These are phyloP conservation scores for Backusella psychrophila DNA, from an alignment of 192 early-diverging fungal species.

Conservation along the genomic window DNA sequence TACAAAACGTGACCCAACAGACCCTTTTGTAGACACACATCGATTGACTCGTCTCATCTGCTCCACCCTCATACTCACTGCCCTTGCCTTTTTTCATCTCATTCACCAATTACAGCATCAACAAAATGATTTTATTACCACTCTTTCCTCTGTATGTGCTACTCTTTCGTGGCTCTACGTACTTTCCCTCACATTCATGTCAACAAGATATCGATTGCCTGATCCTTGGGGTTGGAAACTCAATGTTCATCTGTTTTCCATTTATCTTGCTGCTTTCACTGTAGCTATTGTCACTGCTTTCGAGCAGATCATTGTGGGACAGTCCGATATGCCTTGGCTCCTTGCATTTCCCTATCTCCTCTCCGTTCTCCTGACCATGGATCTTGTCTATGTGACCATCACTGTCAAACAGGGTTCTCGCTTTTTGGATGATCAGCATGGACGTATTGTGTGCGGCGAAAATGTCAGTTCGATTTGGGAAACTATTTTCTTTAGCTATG, in stretches of 20 bases:
- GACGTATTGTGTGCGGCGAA: not conserved
- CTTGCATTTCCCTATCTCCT: not conserved
- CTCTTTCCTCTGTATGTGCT: not conserved
- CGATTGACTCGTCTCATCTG: conserved; percentile 5
- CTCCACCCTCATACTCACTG: not conserved
- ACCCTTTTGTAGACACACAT: not conserved
- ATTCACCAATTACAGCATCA: not conserved
- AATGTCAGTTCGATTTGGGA: conserved; percentile 29
- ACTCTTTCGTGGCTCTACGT: conserved; percentile 26
- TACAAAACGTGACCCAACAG: not conserved
- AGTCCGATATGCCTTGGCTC: not conserved
- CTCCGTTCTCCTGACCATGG: not conserved
- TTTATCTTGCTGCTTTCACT: not conserved
- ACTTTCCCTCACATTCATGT: conserved; percentile 13
- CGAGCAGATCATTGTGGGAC: not conserved
- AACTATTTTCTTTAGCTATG: conserved; percentile 38
- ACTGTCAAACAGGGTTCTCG: conserved; percentile 16
- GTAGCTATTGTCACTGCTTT: not conserved
- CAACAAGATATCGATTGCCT: conserved; percentile 13
- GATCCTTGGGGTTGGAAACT: conserved; percentile 27
- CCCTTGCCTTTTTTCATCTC: not conserved
- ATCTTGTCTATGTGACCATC: conserved; percentile 17
- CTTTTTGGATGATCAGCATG: conserved; percentile 5
- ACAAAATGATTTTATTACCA: not conserved
- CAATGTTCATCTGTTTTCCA: conserved; percentile 30